Evolutionary conservation across 225 moss, liverwort and hornwort genomes (phyloP).

Genomic region (Physcomitrellopsis africana): DNA sequence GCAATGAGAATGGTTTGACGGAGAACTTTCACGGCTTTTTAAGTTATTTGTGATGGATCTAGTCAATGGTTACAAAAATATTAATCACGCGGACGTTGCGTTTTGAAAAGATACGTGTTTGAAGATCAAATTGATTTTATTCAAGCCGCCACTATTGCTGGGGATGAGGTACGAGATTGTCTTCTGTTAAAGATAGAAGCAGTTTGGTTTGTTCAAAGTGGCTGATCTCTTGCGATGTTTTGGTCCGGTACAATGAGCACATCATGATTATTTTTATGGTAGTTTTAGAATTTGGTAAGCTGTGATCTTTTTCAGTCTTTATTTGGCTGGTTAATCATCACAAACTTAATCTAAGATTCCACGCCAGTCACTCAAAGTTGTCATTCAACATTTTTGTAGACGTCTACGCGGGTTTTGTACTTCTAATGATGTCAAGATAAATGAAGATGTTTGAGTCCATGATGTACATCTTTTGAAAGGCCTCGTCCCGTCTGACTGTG

Average conservation of each 20-base stretch:
- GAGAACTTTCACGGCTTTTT: neutral
- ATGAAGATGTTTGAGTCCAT: neutral
- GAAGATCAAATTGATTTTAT: conserved; percentile 78
- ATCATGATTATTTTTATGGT: neutral
- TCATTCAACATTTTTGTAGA: neutral
- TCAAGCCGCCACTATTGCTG: conserved; percentile 64
- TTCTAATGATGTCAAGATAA: neutral
- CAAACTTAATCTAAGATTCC: conserved; percentile 1
- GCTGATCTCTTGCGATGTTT: conserved; percentile 8
- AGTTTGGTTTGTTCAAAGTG: neutral
- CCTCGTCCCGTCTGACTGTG: neutral
- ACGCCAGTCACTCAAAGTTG: conserved; percentile 1
- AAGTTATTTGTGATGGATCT: neutral
- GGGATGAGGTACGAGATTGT: conserved; percentile 46
- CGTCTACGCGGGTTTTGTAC: neutral
- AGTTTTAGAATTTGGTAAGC: no score
- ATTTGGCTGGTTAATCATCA: conserved; percentile 17
- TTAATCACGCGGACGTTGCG: conserved; percentile 2
- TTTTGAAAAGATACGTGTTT: conserved; percentile 56
- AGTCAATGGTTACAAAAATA: conserved; percentile 4
- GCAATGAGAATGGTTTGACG: no score
- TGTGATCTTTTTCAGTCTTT: neutral
- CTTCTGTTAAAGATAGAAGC: conserved; percentile 24
- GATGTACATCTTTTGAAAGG: conserved; percentile 1
- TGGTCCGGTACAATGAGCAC: conserved; percentile 24